These are phyloP conservation scores for Pinus tabuliformis DNA, from an alignment of 75 land plant species.

Conservation along the genomic window DNA sequence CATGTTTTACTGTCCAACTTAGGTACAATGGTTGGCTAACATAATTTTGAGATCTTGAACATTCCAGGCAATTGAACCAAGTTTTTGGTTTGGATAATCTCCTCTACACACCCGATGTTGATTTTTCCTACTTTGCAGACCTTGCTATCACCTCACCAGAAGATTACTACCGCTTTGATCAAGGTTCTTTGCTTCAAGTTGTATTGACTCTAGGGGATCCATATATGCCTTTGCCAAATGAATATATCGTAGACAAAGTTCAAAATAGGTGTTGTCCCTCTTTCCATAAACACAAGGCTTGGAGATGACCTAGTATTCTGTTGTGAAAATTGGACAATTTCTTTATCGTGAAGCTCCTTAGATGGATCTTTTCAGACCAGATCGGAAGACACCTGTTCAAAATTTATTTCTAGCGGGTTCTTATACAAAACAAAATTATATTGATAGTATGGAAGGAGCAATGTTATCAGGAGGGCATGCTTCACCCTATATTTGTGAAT, in stretches of 20 bases:
- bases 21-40: slow-evolving; percentile 98
- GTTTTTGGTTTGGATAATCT: slow-evolving; percentile 92
- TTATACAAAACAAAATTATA: slow-evolving; percentile 72
- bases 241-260: too few species aligned
- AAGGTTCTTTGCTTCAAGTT: slow-evolving; percentile 84
- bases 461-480: slow-evolving; percentile 92
- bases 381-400: slow-evolving; percentile 88
- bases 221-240: too few species aligned
- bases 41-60: slow-evolving; percentile 82
- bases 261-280: slow-evolving; percentile 55
- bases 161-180: slow-evolving; percentile 84
- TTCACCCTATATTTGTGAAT: slow-evolving; percentile 78
- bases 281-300: slow-evolving; percentile 90
- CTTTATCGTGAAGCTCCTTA: slow-evolving; percentile 97
- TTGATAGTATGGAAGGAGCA: slow-evolving; percentile 68
- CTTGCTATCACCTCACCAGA: slow-evolving; percentile 96
- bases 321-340: slow-evolving; percentile 93
- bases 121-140: slow-evolving; percentile 98
- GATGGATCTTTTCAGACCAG: slow-evolving; percentile 88
- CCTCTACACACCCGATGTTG: slow-evolving; percentile 95
- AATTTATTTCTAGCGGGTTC: slow-evolving; percentile 98
- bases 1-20: slow-evolving; percentile 94
- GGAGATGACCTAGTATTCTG: slow-evolving; percentile 91
- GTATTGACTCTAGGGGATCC: too few species aligned
- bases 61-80: slow-evolving; percentile 71